These are phyloP conservation scores for Fomes fomentarius DNA, from an alignment of 1,284 basidiomycete genomes.

Conservation along the genomic window DNA sequence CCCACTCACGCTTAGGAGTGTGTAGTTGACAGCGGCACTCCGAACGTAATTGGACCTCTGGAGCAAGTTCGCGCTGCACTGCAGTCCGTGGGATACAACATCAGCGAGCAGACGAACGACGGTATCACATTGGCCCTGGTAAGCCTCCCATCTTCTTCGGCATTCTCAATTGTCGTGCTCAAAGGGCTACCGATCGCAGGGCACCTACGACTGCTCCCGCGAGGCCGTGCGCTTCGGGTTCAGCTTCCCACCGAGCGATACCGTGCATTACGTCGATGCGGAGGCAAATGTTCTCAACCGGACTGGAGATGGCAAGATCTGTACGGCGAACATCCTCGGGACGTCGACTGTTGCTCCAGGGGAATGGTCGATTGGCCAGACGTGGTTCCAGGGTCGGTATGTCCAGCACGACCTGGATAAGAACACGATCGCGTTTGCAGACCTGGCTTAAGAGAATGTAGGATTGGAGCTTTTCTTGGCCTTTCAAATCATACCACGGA, in stretches of 20 bases:
- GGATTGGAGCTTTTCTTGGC: no score
- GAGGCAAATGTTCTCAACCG: constrained; percentile 22
- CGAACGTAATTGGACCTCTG: constrained; percentile 20
- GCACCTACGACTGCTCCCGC: constrained; percentile 22
- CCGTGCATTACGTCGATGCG: constrained; percentile 20
- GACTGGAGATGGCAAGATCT: constrained; percentile 17
- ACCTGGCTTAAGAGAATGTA: constrained; percentile 10
- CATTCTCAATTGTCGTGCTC: not conserved
- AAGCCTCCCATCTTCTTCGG: not conserved
- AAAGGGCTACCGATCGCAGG: not conserved
- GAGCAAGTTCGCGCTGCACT: constrained; percentile 3
- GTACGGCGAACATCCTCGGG: constrained; percentile 24
- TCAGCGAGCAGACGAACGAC: constrained; percentile 14
- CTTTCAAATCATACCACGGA: no score
- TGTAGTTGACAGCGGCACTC: constrained; percentile 18
- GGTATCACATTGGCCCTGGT: constrained; percentile 14
- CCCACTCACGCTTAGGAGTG: no score
- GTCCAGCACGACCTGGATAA: constrained; percentile 21
- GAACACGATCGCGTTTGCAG: constrained; percentile 18
- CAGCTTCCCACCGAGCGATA: constrained; percentile 20
- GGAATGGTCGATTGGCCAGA: constrained; percentile 21
- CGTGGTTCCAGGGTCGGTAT: constrained; percentile 25
- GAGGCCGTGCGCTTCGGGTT: constrained; percentile 20
- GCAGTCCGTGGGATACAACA: constrained; percentile 13
- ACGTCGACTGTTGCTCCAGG: constrained; percentile 14